Base-by-base conservation (phyloP, 2,329 filamentous ascomycete genomes). In the Aspergillus caelatus region DNA sequence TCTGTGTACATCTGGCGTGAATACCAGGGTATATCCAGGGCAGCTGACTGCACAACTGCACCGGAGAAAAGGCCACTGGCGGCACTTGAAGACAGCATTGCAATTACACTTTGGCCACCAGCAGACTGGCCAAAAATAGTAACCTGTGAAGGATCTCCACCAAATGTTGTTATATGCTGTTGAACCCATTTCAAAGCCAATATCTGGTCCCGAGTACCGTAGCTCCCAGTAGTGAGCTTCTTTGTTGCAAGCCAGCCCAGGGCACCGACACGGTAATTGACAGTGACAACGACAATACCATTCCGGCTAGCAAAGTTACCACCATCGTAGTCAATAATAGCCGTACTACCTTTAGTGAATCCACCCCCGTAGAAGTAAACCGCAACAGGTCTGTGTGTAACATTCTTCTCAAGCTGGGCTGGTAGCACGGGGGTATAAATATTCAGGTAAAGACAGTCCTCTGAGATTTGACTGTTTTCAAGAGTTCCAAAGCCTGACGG, bases 1-100 rank as follows among this genome's bases (percentile, higher is more conserved):
- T 19, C 36, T 4, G 36, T 41, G 7, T 41, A 41, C 2, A 41
- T 3, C 36, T 41, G 16, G 2, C 36, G 16, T 19, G 36, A 19
- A 41, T 41, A 41, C 36, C 36, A 41, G 36, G 16, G 36, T 41
- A 41, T 7, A 6, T 41, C 36, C 14, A 41, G 36, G 16, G 36
- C 16, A 41, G 36, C 36, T 41, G 0, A 75, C 75, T 60, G 83
- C 85, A 50, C 43, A 14, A 46, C 11, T 21, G 43, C 43, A 46
- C 9, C n/a, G 10, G 43, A 21, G n/a, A 46, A 46, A 4, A 46
- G 21, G 10, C 21, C n/a, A 11, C 21, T 46, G n/a, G 43, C 43
- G 12, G 43, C 19, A 21, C n/a, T 21, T 46, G 43, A 21, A 21
- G 19, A 23, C 10, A 46, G 10, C n/a, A 46, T 11, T 11, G 43